These are phyloP conservation scores for Trypanosoma lewisi DNA, from an alignment of 208 protist species.

Conservation along the genomic window DNA sequence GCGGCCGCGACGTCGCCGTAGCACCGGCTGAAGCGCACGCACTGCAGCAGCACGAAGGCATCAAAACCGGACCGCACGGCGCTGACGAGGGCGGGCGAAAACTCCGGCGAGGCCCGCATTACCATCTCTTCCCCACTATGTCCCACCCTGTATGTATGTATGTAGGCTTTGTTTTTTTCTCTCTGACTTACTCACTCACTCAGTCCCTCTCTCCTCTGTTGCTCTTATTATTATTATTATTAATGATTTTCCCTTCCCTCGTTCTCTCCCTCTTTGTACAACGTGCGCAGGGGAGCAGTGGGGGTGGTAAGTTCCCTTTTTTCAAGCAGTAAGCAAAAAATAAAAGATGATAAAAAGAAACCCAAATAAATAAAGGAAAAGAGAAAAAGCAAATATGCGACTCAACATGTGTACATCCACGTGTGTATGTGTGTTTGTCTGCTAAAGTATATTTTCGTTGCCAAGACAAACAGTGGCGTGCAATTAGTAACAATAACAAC, in stretches of 20 bases:
- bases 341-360: too few species aligned
- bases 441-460: not conserved
- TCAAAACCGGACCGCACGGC: constrained; percentile 32
- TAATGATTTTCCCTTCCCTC: not conserved
- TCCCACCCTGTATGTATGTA: not conserved
- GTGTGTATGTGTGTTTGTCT: not conserved
- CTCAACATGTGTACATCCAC: not conserved
- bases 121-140: not conserved
- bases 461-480: too few species aligned
- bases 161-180: not conserved
- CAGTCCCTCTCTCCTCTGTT: not conserved
- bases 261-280: too few species aligned
- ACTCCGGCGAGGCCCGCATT: constrained; percentile 1
- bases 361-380: too few species aligned
- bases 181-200: too few species aligned
- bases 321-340: too few species aligned
- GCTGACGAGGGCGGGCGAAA: constrained; percentile 22
- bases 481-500: too few species aligned
- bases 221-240: not conserved
- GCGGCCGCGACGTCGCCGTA: not conserved
- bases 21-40: constrained; percentile 23
- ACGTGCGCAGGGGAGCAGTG: too few species aligned
- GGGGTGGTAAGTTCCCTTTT: too few species aligned
- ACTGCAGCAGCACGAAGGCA: constrained; percentile 31
- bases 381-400: not conserved